These are phyloP conservation scores for Leucoagaricus sp. DNA, from an alignment of 1,284 basidiomycete species.

Conservation along the genomic window DNA sequence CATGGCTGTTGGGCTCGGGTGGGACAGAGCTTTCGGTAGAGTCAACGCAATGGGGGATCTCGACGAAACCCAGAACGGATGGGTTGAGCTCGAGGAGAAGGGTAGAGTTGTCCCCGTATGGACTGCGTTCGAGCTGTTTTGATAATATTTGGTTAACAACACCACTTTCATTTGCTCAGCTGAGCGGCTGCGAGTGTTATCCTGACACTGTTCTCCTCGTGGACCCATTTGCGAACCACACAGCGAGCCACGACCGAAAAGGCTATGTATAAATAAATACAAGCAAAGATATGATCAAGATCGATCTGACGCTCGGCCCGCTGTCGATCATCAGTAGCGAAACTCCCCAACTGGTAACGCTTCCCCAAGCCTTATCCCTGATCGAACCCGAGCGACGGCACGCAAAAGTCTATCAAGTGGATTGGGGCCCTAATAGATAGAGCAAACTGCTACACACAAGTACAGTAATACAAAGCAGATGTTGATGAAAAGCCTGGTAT, in stretches of 20 bases:
- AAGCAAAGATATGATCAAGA: neutral
- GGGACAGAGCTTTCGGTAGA: slow-evolving; percentile 61
- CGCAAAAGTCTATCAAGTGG: neutral
- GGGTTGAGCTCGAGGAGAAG: slow-evolving; percentile 63
- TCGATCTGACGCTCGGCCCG: neutral
- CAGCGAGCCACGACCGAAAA: neutral
- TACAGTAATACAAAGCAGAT: neutral
- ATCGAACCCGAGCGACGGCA: neutral
- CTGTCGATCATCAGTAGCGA: no score
- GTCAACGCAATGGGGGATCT: slow-evolving; percentile 48
- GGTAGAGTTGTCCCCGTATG: slow-evolving; percentile 55
- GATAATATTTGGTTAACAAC: slow-evolving; percentile 5
- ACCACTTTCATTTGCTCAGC: neutral
- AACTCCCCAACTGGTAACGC: neutral
- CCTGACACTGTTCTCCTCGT: neutral
- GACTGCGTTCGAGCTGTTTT: slow-evolving; percentile 52
- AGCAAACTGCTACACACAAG: neutral
- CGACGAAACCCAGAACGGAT: slow-evolving; percentile 47
- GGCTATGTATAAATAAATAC: neutral
- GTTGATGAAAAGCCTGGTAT: neutral
- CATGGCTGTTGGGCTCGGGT: slow-evolving; percentile 60
- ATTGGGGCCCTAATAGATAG: neutral
- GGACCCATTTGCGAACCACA: neutral
- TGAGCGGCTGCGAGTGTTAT: no score
- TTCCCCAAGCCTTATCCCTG: neutral